Conservation (phyloP, 2,329 filamentous ascomycete species). For the Ceratocystis diversiconidia region DNA sequence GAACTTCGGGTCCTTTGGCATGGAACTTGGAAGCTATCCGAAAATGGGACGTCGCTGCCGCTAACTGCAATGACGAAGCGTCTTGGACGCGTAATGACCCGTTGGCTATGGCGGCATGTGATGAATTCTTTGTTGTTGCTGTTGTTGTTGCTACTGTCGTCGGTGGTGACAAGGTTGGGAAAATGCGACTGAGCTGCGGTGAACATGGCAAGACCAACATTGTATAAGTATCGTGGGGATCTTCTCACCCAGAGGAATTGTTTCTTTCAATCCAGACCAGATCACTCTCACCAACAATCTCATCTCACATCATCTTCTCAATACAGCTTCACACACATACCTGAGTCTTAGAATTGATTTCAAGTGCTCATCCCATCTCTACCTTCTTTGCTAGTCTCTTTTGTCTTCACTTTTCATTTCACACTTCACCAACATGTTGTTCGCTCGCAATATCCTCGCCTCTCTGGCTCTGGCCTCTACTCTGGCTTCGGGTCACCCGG, state of each 20-base stretch:
- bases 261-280: not conserved
- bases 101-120: not conserved
- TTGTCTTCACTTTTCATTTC: not conserved
- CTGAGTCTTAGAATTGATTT: not conserved
- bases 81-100: slow-evolving; percentile 8
- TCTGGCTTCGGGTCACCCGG: slow-evolving; percentile 30
- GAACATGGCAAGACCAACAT: not conserved
- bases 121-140: not conserved
- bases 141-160: not conserved
- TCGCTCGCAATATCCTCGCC: slow-evolving; percentile 13
- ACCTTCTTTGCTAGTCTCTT: not conserved
- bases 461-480: slow-evolving; percentile 16
- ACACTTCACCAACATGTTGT: slow-evolving; percentile 9
- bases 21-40: not conserved
- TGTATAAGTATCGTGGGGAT: slow-evolving; percentile 13
- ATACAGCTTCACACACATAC: not conserved
- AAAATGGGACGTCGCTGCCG: not conserved
- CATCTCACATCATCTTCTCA: not conserved
- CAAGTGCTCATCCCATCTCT: not conserved
- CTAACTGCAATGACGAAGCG: slow-evolving; percentile 3
- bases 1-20: not conserved
- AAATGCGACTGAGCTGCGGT: not conserved
- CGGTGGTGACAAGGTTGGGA: not conserved
- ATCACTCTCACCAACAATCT: not conserved
- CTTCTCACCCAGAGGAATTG: not conserved